Conservation (phyloP, 2,329 filamentous ascomycete genomes). For the Aplosporella prunicola region DNA sequence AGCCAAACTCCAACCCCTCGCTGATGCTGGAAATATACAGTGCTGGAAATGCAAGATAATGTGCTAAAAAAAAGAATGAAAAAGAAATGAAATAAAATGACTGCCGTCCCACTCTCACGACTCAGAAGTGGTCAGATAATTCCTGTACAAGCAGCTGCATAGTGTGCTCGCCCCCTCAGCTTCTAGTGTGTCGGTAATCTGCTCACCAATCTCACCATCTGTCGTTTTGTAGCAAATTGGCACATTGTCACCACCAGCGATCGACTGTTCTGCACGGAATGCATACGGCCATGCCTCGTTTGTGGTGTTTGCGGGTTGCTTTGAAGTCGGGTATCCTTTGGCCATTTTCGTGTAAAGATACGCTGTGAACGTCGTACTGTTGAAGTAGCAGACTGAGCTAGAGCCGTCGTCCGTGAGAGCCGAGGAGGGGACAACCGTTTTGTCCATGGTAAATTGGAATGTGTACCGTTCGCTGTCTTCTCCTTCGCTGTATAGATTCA, state of each 20-base stretch:
- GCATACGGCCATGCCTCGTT: conserved; percentile 50
- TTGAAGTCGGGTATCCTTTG: conserved; percentile 29
- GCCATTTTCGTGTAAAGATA: conserved; percentile 51
- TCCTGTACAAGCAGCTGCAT: conserved; percentile 41
- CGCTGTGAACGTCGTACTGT: conserved; percentile 45
- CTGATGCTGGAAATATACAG: too few relatives aligned
- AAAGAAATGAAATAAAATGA: too few relatives aligned
- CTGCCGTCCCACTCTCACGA: too few relatives aligned
- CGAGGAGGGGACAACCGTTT: conserved; percentile 42
- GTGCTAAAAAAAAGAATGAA: too few relatives aligned
- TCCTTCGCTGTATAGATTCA: conserved; percentile 42
- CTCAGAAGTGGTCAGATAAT: conserved; percentile 21
- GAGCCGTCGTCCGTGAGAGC: conserved; percentile 36
- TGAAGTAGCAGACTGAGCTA: conserved; percentile 49
- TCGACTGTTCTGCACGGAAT: conserved; percentile 46
- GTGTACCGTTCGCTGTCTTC: conserved; percentile 46
- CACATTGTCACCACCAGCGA: conserved; percentile 38
- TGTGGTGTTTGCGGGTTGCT: conserved; percentile 14
- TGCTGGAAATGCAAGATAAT: too few relatives aligned
- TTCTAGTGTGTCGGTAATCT: conserved; percentile 26
- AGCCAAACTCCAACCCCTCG: too few relatives aligned
- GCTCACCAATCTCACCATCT: conserved; percentile 28
- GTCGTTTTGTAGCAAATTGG: conserved; percentile 45
- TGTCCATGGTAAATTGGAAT: conserved; percentile 47
- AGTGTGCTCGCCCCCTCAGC: conserved; percentile 25